phyloP scores from a whole-genome alignment of 768 basidiomycete genomes.

The Lactarius indigo region DNA sequence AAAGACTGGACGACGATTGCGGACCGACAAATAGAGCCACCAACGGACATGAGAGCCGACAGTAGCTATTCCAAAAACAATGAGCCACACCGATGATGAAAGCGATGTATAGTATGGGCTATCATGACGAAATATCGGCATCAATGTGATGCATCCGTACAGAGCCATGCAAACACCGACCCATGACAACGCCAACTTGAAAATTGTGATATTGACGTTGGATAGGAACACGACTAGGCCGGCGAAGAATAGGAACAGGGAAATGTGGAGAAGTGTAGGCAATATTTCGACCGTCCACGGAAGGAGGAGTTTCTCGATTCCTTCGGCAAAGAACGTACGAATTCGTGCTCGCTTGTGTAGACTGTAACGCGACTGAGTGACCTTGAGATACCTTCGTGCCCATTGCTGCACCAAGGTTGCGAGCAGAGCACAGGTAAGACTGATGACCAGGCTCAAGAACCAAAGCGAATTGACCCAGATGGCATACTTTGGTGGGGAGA shows the following conservation, averaged over 20 bases:
- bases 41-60: too few relatives aligned
- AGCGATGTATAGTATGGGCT: not conserved
- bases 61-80: too few relatives aligned
- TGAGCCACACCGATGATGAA: not conserved
- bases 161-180: not conserved
- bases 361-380: not conserved
- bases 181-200: not conserved
- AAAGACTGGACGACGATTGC: too few relatives aligned
- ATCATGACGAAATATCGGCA: not conserved
- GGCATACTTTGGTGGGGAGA: not conserved
- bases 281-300: not conserved
- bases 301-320: not conserved
- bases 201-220: not conserved
- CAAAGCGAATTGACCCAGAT: not conserved
- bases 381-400: not conserved
- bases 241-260: not conserved
- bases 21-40: too few relatives aligned
- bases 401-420: not conserved
- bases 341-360: not conserved
- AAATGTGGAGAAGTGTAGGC: not conserved
- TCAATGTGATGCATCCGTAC: not conserved
- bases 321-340: not conserved
- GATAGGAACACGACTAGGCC: not conserved
- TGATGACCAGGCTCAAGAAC: not conserved
- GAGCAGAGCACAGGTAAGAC: not conserved